phyloP scores from a whole-genome alignment of 2,329 filamentous ascomycete species.

The Fusarium hostae region DNA sequence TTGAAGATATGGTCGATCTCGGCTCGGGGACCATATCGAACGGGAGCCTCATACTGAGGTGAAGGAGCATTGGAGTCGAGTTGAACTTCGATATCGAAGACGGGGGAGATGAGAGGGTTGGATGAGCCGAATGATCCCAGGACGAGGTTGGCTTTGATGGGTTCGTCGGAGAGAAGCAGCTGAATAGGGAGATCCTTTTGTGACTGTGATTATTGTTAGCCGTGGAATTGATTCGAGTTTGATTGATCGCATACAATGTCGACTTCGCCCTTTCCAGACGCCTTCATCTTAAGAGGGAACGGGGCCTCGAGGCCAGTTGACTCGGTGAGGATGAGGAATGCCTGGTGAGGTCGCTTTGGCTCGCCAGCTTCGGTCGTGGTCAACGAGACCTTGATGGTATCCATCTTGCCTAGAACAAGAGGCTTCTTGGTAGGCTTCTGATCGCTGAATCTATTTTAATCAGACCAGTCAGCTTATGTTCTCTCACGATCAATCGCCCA shows the following conservation, averaged over 20 bases:
- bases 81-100: conserved; percentile 78
- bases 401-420: conserved; percentile 72
- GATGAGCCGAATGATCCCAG: conserved; percentile 87
- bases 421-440: conserved; percentile 70
- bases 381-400: conserved; percentile 83
- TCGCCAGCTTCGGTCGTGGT: conserved; percentile 83
- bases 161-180: conserved; percentile 74
- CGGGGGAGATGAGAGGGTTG: conserved; percentile 71
- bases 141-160: conserved; percentile 82
- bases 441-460: conserved; percentile 63
- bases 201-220: conserved; percentile 65
- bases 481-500: not conserved
- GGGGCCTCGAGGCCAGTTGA: conserved; percentile 84
- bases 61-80: conserved; percentile 70
- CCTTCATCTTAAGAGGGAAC: conserved; percentile 85
- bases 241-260: conserved; percentile 74
- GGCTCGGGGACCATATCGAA: conserved; percentile 84
- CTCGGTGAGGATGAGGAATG: conserved; percentile 87
- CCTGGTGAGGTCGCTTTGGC: conserved; percentile 89
- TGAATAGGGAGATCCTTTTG: conserved; percentile 90
- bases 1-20: conserved; percentile 95
- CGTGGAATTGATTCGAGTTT: not conserved
- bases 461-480: conserved; percentile 37
- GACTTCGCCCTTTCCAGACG: conserved; percentile 85
- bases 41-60: conserved; percentile 70